phyloP scores from a whole-genome alignment of 2,329 filamentous ascomycete species.

The Colletotrichum sojae region DNA sequence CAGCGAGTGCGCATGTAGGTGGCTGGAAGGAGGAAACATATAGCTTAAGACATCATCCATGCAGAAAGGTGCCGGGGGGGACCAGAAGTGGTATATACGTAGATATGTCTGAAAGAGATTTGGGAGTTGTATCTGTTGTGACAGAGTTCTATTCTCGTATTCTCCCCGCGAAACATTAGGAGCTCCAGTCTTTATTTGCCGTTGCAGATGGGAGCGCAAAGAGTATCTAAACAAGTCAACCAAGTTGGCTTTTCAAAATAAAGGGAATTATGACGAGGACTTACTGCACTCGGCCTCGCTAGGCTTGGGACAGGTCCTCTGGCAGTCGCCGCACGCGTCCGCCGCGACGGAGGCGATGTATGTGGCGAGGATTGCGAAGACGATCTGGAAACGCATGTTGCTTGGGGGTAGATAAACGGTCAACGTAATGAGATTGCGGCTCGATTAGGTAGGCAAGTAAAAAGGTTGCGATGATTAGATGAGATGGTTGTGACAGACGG shows the following conservation, averaged over 20 bases:
- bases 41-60: too few relatives aligned
- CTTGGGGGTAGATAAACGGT: neutral
- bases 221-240: neutral
- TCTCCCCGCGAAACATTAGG: too few relatives aligned
- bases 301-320: conserved; percentile 16
- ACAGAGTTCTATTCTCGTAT: too few relatives aligned
- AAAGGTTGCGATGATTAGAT: neutral
- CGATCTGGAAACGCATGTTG: conserved; percentile 27
- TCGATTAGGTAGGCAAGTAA: neutral
- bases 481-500: neutral
- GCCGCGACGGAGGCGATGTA: conserved; percentile 22
- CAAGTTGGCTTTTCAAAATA: too few relatives aligned
- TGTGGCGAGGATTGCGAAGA: conserved; percentile 21
- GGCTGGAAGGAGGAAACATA: too few relatives aligned
- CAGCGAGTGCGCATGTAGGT: too few relatives aligned
- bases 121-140: too few relatives aligned
- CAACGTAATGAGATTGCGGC: neutral
- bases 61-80: too few relatives aligned
- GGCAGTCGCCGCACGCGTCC: conserved; percentile 24
- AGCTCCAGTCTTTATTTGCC: neutral
- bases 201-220: conserved; percentile 30
- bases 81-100: too few relatives aligned
- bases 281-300: conserved; percentile 28
- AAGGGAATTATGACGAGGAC: neutral
- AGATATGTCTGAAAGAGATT: too few relatives aligned